Evolutionary conservation across 495 filamentous ascomycete species (phyloP).

Genomic region (Parathielavia hyrcaniae): DNA sequence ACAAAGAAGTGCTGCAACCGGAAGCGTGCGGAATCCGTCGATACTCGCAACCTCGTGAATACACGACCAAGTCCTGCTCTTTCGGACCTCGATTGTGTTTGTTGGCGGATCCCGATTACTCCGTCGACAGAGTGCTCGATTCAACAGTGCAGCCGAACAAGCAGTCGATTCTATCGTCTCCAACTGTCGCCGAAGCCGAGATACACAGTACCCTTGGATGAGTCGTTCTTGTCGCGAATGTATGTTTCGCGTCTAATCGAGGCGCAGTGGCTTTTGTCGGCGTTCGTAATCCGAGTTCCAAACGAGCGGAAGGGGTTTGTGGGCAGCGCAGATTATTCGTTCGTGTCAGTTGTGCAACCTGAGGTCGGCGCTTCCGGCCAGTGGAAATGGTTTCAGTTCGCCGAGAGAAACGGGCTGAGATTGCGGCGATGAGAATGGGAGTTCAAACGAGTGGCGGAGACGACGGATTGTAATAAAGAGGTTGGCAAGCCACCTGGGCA

Average conservation of each 20-base stretch:
- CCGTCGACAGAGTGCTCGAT: not conserved
- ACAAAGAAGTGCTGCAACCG: slow-evolving; percentile 5
- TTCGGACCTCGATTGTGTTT: not conserved
- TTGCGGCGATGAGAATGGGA: not conserved
- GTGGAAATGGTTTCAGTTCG: not conserved
- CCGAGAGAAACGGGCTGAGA: not conserved
- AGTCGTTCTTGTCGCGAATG: not conserved
- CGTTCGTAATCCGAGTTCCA: slow-evolving; percentile 5
- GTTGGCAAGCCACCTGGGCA: slow-evolving; percentile 1
- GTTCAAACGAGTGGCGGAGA: not conserved
- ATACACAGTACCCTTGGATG: not conserved
- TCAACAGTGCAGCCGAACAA: not conserved
- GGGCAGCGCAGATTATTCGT: not conserved
- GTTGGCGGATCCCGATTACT: not conserved
- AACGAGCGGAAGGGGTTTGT: slow-evolving; percentile 12
- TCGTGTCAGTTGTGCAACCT: slow-evolving; percentile 1
- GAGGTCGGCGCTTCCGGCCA: not conserved
- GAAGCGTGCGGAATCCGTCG: not conserved
- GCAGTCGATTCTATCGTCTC: not conserved
- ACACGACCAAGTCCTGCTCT: not conserved
- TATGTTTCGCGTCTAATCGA: not conserved
- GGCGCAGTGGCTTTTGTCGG: not conserved
- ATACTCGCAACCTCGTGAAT: not conserved
- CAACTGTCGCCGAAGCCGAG: not conserved
- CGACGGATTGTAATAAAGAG: not conserved